Conservation (phyloP, 2,329 filamentous ascomycete species). For the Aspergillus sp. region DNA sequence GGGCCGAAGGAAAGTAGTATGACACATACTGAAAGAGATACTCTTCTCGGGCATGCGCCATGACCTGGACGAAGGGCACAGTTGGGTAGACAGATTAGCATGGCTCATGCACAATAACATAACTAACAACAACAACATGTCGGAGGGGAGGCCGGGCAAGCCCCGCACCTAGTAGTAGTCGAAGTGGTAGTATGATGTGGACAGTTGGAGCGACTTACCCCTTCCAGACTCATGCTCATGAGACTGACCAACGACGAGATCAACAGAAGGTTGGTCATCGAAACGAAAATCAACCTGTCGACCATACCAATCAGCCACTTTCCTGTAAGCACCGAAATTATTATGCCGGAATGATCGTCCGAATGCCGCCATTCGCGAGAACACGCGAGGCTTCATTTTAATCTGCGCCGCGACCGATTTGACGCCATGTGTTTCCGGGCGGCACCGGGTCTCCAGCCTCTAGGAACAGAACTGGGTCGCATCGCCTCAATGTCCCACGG, state of each 20-base stretch:
- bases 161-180: not conserved
- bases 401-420: not conserved
- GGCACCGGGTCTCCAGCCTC: not conserved
- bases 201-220: slow-evolving; percentile 38
- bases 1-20: not conserved
- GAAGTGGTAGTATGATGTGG: no score
- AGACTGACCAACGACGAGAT: slow-evolving; percentile 62
- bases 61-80: slow-evolving; percentile 47
- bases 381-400: not conserved
- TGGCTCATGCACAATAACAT: slow-evolving; percentile 3
- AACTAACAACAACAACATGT: no score
- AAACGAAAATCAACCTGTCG: slow-evolving; percentile 58
- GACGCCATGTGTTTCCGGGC: not conserved
- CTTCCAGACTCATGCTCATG: slow-evolving; percentile 60
- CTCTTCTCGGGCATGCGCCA: slow-evolving; percentile 63
- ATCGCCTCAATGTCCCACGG: not conserved
- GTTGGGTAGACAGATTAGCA: slow-evolving; percentile 13
- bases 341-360: not conserved
- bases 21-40: slow-evolving; percentile 59
- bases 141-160: not conserved
- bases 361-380: slow-evolving; percentile 19
- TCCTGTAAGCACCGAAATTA: not conserved
- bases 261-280: slow-evolving; percentile 62
- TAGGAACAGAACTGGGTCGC: not conserved
- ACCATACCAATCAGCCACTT: slow-evolving; percentile 18